Base-by-base conservation (phyloP, 1,284 basidiomycete species). In the Austroboletus sp. region DNA sequence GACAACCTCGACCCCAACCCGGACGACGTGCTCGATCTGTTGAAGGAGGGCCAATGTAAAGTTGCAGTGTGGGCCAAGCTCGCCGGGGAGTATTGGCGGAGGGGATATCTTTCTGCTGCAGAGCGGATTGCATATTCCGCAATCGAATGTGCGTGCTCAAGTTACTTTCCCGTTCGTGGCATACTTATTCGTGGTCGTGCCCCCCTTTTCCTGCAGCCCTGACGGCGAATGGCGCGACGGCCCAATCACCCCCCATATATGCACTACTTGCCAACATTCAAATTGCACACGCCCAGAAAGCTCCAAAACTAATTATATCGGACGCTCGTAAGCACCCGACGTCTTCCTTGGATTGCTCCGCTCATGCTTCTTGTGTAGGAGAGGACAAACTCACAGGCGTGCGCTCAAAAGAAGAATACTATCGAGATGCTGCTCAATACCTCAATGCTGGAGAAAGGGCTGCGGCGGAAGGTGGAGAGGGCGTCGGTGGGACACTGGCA, bases 221-320 rank as follows among this genome's bases (percentile, higher is more conserved):
- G 49, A 71, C 74, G 35, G 65, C 68, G 8, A 76, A 75, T 48
- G 75, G 71, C 10, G 67, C 68, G 11, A 62, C 65, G 3, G 60
- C 70, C 13, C 71, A 74, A 0, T 63, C 79, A 42, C 76, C 74
- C 17, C 83, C 87, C 7, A 74, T 93, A 42, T 83, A 88, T 53
- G 78, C 85, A 16, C 73, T 95, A 47, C 72, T 90, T 17, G 90
- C 89, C 1, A 92, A 91, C 64, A 77, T 94, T 39, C 78, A 86
- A 48, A 76, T 95, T 47, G 79, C 85, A 2, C 73, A 80, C 53
- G 85, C 90, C 1, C 76, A 86, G 25, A 76, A 75, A 44, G 90
- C 90, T 11, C 93, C 93, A 1, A 94, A 91, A 59, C 60, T 85
- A 5, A 71, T 87, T 21, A 64, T 94, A 1, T 61, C 73, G 0